phyloP scores from a whole-genome alignment of 164 flowering plant species.

The Macadamia integrifolia region DNA sequence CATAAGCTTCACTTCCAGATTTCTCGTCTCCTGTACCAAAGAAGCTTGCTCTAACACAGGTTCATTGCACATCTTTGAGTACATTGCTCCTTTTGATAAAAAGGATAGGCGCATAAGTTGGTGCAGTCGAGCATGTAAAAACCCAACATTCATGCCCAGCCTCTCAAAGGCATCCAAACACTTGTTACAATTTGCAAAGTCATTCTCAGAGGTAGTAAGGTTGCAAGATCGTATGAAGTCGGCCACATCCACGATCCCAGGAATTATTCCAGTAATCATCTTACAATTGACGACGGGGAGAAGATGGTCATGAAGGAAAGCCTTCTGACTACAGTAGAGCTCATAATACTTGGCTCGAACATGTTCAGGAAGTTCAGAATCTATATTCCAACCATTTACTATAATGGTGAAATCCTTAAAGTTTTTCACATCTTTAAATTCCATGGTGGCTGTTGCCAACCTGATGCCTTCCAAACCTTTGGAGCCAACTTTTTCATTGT shows the following conservation, averaged over 20 bases:
- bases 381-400: slow-evolving; percentile 30
- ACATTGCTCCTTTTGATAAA: slow-evolving; percentile 28
- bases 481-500: slow-evolving; percentile 23
- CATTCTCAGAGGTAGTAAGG: slow-evolving; percentile 24
- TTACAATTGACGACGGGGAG: slow-evolving; percentile 24
- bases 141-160: slow-evolving; percentile 55
- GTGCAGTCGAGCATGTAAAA: slow-evolving; percentile 32
- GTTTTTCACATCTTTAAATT: slow-evolving; percentile 22
- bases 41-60: slow-evolving; percentile 19
- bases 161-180: slow-evolving; percentile 40
- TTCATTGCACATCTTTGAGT: slow-evolving; percentile 25
- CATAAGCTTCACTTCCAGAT: slow-evolving; percentile 25
- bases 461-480: slow-evolving; percentile 27
- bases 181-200: slow-evolving; percentile 37
- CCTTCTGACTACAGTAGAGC: slow-evolving; percentile 35
- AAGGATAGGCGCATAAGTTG: slow-evolving; percentile 25
- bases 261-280: slow-evolving; percentile 33
- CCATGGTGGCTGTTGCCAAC: slow-evolving; percentile 13
- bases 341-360: slow-evolving; percentile 26
- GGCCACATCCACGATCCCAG: slow-evolving; percentile 29
- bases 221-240: slow-evolving; percentile 37
- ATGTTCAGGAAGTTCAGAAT: slow-evolving; percentile 29
- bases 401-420: slow-evolving; percentile 27
- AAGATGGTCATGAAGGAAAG: slow-evolving; percentile 30
- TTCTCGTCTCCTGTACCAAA: slow-evolving; percentile 20